These are phyloP conservation scores for Polyporus tsugae DNA, from an alignment of 1,284 basidiomycete species.

Conservation along the genomic window DNA sequence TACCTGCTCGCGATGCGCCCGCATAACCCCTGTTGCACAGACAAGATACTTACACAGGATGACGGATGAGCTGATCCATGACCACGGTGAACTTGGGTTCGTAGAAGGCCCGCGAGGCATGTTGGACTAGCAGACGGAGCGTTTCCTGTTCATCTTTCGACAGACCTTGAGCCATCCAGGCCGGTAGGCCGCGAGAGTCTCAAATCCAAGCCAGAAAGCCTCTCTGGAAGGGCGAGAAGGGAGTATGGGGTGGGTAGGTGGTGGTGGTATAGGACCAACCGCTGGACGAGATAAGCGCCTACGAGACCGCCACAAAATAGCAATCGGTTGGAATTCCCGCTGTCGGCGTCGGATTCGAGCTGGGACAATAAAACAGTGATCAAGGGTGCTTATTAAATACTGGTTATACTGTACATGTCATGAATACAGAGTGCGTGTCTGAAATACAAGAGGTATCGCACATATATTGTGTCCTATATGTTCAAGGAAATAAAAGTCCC, in stretches of 20 bases:
- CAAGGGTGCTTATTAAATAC: neutral
- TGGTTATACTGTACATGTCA: neutral
- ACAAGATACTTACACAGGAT: constrained; percentile 83
- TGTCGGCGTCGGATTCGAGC: too few relatives aligned
- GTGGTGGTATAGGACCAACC: constrained; percentile 23
- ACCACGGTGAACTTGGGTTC: constrained; percentile 92
- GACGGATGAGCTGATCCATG: constrained; percentile 90
- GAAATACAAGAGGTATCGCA: constrained; percentile 21
- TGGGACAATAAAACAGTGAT: too few relatives aligned
- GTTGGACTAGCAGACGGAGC: constrained; percentile 86
- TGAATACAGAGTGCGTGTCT: constrained; percentile 12
- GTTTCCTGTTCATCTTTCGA: constrained; percentile 80
- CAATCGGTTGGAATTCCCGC: too few relatives aligned
- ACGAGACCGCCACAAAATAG: constrained; percentile 11
- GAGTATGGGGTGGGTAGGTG: constrained; percentile 1
- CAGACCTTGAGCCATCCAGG: constrained; percentile 40
- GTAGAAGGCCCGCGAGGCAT: constrained; percentile 94
- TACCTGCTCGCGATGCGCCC: neutral
- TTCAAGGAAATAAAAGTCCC: neutral
- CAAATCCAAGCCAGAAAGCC: constrained; percentile 2
- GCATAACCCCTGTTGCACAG: constrained; percentile 7
- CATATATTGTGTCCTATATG: constrained; percentile 18
- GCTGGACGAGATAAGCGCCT: constrained; percentile 2
- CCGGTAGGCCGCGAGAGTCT: constrained; percentile 31
- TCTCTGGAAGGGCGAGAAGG: neutral